Percentiles rank a stretch among this genome's conserved stretches.
These are phyloP conservation scores for Malassezia sp. DNA, from an alignment of 1,284 basidiomycete genomes.

Conservation along the genomic window DNA sequence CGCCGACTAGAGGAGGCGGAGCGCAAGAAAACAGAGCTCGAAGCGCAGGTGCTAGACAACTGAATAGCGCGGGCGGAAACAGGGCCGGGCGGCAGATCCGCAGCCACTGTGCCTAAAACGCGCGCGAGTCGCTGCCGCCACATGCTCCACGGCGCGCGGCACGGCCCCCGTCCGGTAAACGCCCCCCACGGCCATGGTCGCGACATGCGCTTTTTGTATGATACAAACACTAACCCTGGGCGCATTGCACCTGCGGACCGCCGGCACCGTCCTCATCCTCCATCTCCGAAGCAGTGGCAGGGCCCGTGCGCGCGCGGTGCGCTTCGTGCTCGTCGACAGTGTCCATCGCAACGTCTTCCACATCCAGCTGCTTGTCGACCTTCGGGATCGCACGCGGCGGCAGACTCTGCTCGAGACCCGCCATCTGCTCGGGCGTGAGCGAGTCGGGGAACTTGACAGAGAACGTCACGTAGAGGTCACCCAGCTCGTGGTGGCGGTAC, in stretches of 20 bases:
- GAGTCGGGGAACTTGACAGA: constrained; percentile 78
- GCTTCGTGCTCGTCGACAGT: constrained; percentile 70
- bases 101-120: neutral
- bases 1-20: constrained; percentile 33
- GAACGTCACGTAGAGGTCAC: constrained; percentile 82
- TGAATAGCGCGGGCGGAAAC: too few species aligned
- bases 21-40: constrained; percentile 26
- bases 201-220: too few species aligned
- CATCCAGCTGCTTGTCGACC: constrained; percentile 57
- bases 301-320: constrained; percentile 47
- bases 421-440: constrained; percentile 61
- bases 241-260: constrained; percentile 39
- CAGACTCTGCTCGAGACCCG: constrained; percentile 72
- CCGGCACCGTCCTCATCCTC: constrained; percentile 58
- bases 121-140: too few species aligned
- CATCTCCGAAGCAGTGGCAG: constrained; percentile 55
- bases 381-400: constrained; percentile 61
- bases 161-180: too few species aligned
- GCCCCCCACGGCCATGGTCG: too few species aligned
- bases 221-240: constrained; percentile 27
- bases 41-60: constrained; percentile 13
- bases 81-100: too few species aligned
- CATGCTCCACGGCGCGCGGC: too few species aligned
- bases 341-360: constrained; percentile 78
- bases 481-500: constrained; percentile 88